Evolutionary conservation across 169 alveolate genomes (phyloP).

Genomic region (Ichthyophthirius multifiliis): DNA sequence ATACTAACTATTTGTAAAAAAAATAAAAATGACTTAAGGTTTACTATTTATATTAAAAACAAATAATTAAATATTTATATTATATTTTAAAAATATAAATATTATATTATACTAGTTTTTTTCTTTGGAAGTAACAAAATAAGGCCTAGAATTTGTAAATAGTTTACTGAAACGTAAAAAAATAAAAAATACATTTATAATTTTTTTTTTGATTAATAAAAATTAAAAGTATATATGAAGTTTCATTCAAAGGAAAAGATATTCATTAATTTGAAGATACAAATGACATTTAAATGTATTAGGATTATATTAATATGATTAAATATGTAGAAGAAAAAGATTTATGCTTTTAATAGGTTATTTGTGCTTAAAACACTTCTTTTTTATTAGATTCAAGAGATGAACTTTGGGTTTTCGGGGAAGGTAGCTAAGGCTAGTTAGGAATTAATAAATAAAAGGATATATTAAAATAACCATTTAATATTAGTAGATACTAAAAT

Average conservation of each 20-base stretch:
- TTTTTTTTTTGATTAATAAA: neutral
- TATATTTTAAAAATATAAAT: too few species aligned
- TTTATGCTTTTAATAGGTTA: neutral
- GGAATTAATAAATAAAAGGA: neutral
- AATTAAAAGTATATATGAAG: neutral
- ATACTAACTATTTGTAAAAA: too few species aligned
- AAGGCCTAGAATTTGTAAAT: neutral
- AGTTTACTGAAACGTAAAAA: neutral
- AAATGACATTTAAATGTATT: neutral
- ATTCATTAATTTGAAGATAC: neutral
- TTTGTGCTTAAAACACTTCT: neutral
- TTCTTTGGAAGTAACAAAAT: neutral
- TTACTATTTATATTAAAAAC: too few species aligned
- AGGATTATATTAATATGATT: neutral
- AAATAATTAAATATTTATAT: too few species aligned
- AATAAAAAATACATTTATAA: neutral
- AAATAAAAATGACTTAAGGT: too few species aligned
- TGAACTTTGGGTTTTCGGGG: neutral
- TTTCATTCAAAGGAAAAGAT: constrained; percentile 2
- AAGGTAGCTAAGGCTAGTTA: neutral
- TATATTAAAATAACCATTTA: neutral
- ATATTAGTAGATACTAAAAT: neutral
- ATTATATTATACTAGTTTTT: too few species aligned
- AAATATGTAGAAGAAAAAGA: constrained; percentile 4
- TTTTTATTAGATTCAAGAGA: neutral